Conservation (phyloP, 176 grass and related monocot genomes). For the Rhynchospora breviuscula region DNA sequence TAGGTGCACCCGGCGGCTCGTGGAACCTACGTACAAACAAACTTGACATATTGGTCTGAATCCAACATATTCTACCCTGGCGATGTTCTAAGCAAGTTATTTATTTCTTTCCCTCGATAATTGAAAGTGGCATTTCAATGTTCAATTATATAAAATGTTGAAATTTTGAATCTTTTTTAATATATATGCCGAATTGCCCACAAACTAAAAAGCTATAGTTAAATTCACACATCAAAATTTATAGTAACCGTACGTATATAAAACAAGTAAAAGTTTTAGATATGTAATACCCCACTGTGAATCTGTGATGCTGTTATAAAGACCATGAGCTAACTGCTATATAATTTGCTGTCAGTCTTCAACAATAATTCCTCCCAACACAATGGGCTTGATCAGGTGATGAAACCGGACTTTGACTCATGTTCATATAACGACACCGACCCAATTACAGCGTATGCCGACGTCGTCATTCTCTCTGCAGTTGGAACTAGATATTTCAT, state of each 20-base stretch:
- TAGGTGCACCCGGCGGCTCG: slow-evolving; percentile 52
- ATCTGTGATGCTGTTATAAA: too few relatives aligned
- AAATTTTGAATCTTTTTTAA: background rate
- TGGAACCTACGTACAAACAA: slow-evolving; percentile 59
- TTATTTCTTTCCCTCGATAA: background rate
- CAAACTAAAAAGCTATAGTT: background rate
- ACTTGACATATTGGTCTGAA: slow-evolving; percentile 54
- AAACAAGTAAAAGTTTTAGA: too few relatives aligned
- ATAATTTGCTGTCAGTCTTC: slow-evolving; percentile 39
- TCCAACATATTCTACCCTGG: slow-evolving; percentile 37
- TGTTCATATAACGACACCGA: slow-evolving; percentile 44
- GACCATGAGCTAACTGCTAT: background rate
- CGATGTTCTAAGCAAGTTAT: slow-evolving; percentile 48
- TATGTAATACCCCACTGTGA: too few relatives aligned
- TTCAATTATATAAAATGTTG: background rate
- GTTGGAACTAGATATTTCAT: slow-evolving; percentile 66
- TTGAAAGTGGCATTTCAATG: background rate
- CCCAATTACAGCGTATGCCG: slow-evolving; percentile 33
- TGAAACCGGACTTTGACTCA: slow-evolving; percentile 26
- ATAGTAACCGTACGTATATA: too few relatives aligned
- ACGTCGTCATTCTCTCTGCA: slow-evolving; percentile 39
- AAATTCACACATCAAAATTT: background rate
- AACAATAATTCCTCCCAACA: slow-evolving; percentile 44
- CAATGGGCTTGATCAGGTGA: slow-evolving; percentile 73
- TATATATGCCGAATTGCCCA: background rate